Conservation (phyloP, 306 rosid species). For the Trifolium subterraneum region DNA sequence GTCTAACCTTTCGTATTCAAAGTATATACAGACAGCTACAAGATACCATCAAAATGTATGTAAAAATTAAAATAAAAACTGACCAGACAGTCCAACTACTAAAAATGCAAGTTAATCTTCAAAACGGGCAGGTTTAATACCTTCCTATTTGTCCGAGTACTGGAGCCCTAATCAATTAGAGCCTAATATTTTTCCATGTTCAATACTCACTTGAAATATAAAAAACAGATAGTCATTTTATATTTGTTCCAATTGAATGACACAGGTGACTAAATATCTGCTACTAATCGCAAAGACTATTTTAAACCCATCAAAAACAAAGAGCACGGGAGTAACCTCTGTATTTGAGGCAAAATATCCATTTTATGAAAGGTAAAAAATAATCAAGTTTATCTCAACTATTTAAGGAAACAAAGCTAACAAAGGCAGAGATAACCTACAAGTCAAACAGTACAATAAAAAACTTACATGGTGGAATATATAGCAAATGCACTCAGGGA, state of each 20-base stretch:
- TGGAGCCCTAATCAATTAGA: not conserved
- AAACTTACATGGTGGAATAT: constrained; percentile 92
- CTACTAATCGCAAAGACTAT: not conserved
- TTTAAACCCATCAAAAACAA: constrained; percentile 18
- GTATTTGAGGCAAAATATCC: not conserved
- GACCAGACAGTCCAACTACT: not conserved
- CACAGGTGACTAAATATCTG: not conserved
- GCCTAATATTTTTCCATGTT: constrained; percentile 9
- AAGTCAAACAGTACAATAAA: constrained; percentile 26
- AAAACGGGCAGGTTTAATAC: not conserved
- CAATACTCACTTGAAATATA: not conserved
- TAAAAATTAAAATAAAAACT: constrained; percentile 5
- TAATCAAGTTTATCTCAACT: not conserved
- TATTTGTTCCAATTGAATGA: constrained; percentile 2
- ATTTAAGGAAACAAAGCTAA: constrained; percentile 13
- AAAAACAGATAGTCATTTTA: not conserved
- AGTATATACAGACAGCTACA: constrained; percentile 11
- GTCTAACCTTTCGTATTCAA: constrained; percentile 3
- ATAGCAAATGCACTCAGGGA: constrained; percentile 96
- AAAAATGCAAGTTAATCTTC: not conserved
- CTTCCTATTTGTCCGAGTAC: not conserved
- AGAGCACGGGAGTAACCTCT: not conserved
- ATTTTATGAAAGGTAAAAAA: not conserved
- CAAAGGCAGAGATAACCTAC: not conserved
- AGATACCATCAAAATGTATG: constrained; percentile 2